Percentiles rank a stretch among this genome's conserved stretches.
Conservation (phyloP, 148 eudicot species). For the Nyssa sinensis region DNA sequence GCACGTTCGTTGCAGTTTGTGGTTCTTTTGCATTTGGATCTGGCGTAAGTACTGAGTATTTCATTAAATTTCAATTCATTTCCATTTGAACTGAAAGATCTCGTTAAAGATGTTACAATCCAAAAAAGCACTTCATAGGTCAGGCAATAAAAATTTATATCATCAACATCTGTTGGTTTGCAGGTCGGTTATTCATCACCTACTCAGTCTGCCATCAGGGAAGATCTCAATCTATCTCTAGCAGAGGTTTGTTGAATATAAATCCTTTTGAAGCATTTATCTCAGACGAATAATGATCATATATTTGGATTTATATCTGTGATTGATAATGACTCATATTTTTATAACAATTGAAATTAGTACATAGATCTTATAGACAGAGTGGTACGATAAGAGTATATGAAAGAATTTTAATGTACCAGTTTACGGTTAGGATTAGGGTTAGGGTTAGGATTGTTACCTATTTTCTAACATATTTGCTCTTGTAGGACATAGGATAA, state of each 20-base stretch:
- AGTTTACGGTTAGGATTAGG: no score
- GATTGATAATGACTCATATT: no score
- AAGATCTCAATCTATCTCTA: constrained; percentile 68
- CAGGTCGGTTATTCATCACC: constrained; percentile 93
- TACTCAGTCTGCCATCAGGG: constrained; percentile 62
- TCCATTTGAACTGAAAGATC: neutral
- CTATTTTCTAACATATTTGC: no score
- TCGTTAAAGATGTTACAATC: neutral
- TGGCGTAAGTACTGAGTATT: constrained; percentile 50
- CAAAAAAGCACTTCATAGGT: neutral
- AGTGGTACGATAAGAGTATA: no score
- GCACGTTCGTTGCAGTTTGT: constrained; percentile 86
- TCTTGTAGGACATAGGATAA: no score
- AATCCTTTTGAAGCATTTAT: neutral
- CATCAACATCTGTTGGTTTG: constrained; percentile 12
- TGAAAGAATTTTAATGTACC: no score
- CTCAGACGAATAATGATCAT: neutral
- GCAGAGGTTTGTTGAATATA: constrained; percentile 55
- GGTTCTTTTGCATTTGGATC: constrained; percentile 90
- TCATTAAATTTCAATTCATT: neutral
- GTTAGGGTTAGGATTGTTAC: no score
- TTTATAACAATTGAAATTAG: no score
- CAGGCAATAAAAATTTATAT: neutral
- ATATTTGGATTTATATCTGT: neutral
- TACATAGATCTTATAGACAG: no score